A percentile compares a stretch with the other conserved stretches of the same genome.
Conservation (phyloP, 805 yeast genomes). For the Wickerhamomyces pijperi region DNA sequence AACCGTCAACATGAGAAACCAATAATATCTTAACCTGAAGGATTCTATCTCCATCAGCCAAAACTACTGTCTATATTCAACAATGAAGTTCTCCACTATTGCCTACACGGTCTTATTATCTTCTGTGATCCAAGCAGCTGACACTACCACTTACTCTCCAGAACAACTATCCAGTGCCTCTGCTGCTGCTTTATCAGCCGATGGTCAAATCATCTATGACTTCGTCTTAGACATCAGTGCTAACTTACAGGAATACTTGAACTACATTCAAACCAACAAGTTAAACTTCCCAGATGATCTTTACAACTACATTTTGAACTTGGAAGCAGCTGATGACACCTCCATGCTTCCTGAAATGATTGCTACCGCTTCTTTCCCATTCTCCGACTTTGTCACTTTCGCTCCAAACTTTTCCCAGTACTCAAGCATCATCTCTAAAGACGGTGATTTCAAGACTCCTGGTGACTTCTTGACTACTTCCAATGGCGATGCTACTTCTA, state of each 20-base stretch:
- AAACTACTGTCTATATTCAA: no score
- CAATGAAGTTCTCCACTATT: no score
- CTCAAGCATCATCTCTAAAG: constrained; percentile 6
- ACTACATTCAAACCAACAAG: constrained; percentile 13
- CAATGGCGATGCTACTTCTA: constrained; percentile 1
- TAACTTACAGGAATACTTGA: constrained; percentile 8
- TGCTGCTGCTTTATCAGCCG: constrained; percentile 11
- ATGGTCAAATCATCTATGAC: constrained; percentile 11
- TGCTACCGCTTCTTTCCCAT: constrained; percentile 22
- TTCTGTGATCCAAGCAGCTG: no score
- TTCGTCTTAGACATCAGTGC: constrained; percentile 13
- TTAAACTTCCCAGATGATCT: constrained; percentile 24
- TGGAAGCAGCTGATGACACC: constrained; percentile 18
- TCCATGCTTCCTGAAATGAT: constrained; percentile 18
- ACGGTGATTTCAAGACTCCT: constrained; percentile 14
- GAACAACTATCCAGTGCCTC: constrained; percentile 11
- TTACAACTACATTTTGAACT: constrained; percentile 22
- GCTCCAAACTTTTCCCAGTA: constrained; percentile 19
- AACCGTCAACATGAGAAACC: no score
- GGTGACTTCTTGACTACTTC: constrained; percentile 11
- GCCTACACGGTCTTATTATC: neutral
- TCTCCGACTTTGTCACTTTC: constrained; percentile 24
- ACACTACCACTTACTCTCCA: constrained; percentile 6
- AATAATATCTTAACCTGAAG: no score
- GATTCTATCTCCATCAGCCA: no score